phyloP scores from a whole-genome alignment of 2,329 filamentous ascomycete genomes.

The Calonectria honghensis region DNA sequence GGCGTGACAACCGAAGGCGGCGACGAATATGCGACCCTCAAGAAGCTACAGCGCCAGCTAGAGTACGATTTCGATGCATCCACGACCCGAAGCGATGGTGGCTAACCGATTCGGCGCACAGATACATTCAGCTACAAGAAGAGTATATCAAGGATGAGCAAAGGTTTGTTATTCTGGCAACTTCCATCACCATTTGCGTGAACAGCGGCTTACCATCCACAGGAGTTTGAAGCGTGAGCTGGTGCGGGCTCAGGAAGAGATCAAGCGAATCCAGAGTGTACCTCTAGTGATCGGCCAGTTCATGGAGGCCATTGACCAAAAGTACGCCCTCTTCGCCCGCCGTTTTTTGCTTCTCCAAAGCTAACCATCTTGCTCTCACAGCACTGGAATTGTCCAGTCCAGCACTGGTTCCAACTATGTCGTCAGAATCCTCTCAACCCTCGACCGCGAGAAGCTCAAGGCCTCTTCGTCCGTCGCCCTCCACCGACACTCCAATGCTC shows the following conservation, averaged over 20 bases:
- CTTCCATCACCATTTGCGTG: neutral
- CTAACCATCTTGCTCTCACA: constrained; percentile 61
- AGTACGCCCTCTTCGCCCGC: constrained; percentile 73
- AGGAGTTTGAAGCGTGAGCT: constrained; percentile 98
- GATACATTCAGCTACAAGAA: constrained; percentile 97
- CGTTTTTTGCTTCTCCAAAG: constrained; percentile 18
- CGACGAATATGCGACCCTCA: constrained; percentile 96
- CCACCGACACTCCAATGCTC: constrained; percentile 97
- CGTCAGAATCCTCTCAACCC: constrained; percentile 96
- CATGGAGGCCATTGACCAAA: constrained; percentile 99
- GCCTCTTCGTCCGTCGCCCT: constrained; percentile 97
- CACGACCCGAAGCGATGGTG: constrained; percentile 24
- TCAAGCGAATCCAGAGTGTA: constrained; percentile 99
- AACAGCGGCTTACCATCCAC: constrained; percentile 50
- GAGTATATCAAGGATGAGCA: constrained; percentile 99
- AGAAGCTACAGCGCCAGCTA: constrained; percentile 96
- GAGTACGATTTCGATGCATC: constrained; percentile 76
- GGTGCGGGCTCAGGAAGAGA: constrained; percentile 98
- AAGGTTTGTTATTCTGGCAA: constrained; percentile 71
- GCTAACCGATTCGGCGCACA: constrained; percentile 61
- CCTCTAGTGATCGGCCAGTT: constrained; percentile 99
- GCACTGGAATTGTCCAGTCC: constrained; percentile 98
- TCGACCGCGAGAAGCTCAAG: constrained; percentile 98
- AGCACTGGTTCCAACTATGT: constrained; percentile 99
- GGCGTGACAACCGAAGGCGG: constrained; percentile 86